Conservation (phyloP, 148 eudicot species). For the Nepenthes mirabilis region DNA sequence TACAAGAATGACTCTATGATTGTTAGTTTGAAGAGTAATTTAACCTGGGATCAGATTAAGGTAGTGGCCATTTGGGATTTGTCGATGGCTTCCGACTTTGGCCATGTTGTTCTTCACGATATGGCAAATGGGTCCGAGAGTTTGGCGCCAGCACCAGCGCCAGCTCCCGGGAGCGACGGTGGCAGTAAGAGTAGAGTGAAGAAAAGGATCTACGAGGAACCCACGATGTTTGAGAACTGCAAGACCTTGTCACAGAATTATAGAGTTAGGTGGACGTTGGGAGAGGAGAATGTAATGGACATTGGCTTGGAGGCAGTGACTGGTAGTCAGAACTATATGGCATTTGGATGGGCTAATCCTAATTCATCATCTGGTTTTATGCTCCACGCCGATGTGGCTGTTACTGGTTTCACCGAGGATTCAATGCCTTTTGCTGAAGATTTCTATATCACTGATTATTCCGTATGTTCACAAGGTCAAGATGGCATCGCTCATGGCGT, state of each 20-base stretch:
- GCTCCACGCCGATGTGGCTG: conserved; percentile 68
- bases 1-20: conserved; percentile 58
- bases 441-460: conserved; percentile 62
- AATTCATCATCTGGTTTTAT: conserved; percentile 37
- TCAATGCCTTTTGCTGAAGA: conserved; percentile 70
- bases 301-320: conserved; percentile 73
- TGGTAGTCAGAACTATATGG: conserved; percentile 70
- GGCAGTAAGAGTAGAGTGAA: conserved; percentile 7
- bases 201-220: conserved; percentile 21
- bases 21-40: conserved; percentile 47
- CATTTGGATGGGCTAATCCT: conserved; percentile 91
- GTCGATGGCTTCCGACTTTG: conserved; percentile 65
- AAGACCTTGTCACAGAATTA: conserved; percentile 44
- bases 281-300: conserved; percentile 39
- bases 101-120: conserved; percentile 43
- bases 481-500: conserved; percentile 57
- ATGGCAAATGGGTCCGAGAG: conserved; percentile 16
- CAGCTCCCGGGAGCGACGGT: conserved; percentile 11
- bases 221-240: conserved; percentile 87
- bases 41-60: conserved; percentile 63
- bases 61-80: conserved; percentile 68
- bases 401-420: conserved; percentile 64
- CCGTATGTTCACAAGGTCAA: conserved; percentile 46
- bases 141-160: conserved; percentile 23
- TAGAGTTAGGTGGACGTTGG: conserved; percentile 80